phyloP scores from a whole-genome alignment of 768 basidiomycete species.

The Trametes cinnabarina region DNA sequence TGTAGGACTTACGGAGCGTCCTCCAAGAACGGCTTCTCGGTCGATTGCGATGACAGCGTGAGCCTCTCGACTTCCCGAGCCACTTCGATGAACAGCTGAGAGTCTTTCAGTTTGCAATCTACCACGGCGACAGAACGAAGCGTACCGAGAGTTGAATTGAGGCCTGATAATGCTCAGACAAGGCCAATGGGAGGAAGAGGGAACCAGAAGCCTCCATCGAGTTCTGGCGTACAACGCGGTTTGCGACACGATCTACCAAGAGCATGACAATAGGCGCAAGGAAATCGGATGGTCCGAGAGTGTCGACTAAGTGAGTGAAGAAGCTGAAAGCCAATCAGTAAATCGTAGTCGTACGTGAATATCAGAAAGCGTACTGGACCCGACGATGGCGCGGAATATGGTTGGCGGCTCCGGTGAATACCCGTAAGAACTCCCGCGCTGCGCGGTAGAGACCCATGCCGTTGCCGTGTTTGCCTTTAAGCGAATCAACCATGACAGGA shows the following conservation, averaged over 20 bases:
- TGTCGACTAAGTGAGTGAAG: constrained; percentile 82
- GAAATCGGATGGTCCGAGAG: constrained; percentile 79
- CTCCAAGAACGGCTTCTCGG: constrained; percentile 52
- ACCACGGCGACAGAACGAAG: not conserved
- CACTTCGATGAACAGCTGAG: constrained; percentile 60
- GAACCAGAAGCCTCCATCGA: constrained; percentile 56
- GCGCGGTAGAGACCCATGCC: constrained; percentile 63
- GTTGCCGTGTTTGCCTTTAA: constrained; percentile 55
- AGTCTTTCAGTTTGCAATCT: not conserved
- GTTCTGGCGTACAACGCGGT: constrained; percentile 62
- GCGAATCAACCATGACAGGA: constrained; percentile 84
- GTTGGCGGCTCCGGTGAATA: constrained; percentile 91
- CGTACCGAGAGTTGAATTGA: constrained; percentile 54
- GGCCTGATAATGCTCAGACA: constrained; percentile 56
- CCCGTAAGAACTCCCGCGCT: constrained; percentile 77
- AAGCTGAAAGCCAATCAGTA: constrained; percentile 51
- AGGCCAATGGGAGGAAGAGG: constrained; percentile 62
- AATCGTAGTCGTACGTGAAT: not conserved
- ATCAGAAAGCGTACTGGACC: constrained; percentile 57
- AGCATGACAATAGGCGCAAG: constrained; percentile 81
- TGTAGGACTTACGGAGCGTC: constrained; percentile 45
- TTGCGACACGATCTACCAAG: constrained; percentile 74
- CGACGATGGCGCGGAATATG: constrained; percentile 93
- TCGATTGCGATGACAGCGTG: constrained; percentile 37
- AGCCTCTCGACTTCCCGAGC: constrained; percentile 64